phyloP scores from a whole-genome alignment of 805 yeast species.

The Candida methanosorbosa region DNA sequence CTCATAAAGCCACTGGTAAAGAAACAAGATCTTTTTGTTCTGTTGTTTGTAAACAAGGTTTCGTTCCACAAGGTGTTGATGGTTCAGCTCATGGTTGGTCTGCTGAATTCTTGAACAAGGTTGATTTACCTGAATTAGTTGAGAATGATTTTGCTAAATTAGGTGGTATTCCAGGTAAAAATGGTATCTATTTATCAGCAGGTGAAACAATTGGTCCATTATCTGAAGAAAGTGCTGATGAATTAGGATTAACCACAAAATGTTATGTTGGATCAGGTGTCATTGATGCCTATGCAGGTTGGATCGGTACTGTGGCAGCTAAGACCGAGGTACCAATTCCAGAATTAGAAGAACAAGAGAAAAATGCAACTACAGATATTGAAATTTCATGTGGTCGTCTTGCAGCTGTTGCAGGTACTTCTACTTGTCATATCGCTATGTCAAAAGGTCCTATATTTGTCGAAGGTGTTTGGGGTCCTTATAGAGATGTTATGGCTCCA shows the following conservation, averaged over 20 bases:
- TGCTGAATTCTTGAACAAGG: conserved; percentile 54
- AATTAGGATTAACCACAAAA: conserved; percentile 70
- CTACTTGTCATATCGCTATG: conserved; percentile 91
- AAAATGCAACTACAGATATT: conserved; percentile 33
- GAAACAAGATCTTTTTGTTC: conserved; percentile 88
- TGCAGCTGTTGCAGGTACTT: conserved; percentile 98
- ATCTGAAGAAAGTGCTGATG: conserved; percentile 57
- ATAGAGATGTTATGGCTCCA: conserved; percentile 85
- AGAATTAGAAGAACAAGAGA: conserved; percentile 40
- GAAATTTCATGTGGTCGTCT: conserved; percentile 70
- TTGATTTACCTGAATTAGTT: conserved; percentile 70
- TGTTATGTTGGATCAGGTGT: conserved; percentile 93
- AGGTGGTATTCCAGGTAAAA: conserved; percentile 74
- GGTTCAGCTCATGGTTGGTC: conserved; percentile 88
- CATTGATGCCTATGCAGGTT: conserved; percentile 97
- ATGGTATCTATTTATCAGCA: conserved; percentile 72
- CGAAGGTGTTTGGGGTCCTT: conserved; percentile 98
- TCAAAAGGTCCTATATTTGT: conserved; percentile 82
- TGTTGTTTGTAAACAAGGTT: conserved; percentile 92
- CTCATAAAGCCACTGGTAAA: conserved; percentile 82
- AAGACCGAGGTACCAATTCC: conserved; percentile 55
- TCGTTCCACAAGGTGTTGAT: conserved; percentile 88
- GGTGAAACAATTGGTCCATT: conserved; percentile 85
- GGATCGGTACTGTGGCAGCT: conserved; percentile 98
- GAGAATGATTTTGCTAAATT: conserved; percentile 68